Percentiles rank a stretch among this genome's conserved stretches.
Evolutionary conservation across 2,329 filamentous ascomycete genomes (phyloP).

Genomic region (Penicillium sp.): DNA sequence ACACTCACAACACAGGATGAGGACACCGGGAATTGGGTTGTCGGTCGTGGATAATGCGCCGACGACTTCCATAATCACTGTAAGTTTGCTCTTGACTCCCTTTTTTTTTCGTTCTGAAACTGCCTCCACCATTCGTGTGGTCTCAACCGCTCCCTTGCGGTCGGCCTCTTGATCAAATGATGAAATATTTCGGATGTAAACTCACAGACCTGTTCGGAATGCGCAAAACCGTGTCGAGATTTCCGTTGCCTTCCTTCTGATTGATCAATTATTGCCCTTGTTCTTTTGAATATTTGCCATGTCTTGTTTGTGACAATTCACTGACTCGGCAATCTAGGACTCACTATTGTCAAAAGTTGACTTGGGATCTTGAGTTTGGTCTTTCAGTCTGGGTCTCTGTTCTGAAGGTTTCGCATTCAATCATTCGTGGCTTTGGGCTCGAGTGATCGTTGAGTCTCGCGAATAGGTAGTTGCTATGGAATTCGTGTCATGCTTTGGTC

Average conservation of each 20-base stretch:
- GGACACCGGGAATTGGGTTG: neutral
- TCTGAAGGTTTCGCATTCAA: neutral
- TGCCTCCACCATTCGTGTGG: neutral
- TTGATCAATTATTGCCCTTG: constrained; percentile 35
- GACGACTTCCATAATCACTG: neutral
- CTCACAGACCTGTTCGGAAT: constrained; percentile 72
- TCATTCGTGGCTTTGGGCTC: too few relatives aligned
- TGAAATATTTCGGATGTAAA: constrained; percentile 99
- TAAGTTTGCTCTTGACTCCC: neutral
- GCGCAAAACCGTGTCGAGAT: constrained; percentile 95
- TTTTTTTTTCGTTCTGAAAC: too few relatives aligned
- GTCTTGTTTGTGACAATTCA: constrained; percentile 8
- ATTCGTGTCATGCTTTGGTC: neutral
- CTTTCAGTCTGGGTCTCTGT: neutral
- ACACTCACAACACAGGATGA: too few relatives aligned
- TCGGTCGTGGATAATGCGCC: neutral
- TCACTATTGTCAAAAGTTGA: constrained; percentile 43
- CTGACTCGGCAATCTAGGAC: constrained; percentile 39
- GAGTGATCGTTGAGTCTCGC: neutral
- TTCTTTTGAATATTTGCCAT: constrained; percentile 1
- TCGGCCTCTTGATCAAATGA: constrained; percentile 43
- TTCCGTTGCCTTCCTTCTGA: constrained; percentile 99
- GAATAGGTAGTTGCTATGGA: neutral
- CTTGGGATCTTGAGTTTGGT: constrained; percentile 13
- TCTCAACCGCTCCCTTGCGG: constrained; percentile 1